phyloP scores from a whole-genome alignment of 139 green algal genomes.

The Gonium pectorale region DNA sequence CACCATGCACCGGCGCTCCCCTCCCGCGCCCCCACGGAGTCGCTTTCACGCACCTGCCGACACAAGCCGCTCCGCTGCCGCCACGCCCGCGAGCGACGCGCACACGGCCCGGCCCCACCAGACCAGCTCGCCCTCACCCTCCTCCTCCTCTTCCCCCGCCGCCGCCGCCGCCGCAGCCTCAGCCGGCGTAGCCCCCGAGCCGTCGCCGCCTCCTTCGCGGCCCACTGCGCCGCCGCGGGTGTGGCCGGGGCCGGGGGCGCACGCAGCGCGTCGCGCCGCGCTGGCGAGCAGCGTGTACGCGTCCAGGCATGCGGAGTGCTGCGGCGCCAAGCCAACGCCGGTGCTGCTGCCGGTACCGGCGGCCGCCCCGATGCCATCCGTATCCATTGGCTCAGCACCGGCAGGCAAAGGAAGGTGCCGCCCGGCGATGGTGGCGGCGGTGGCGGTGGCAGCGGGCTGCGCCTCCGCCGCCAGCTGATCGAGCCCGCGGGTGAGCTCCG shows the following conservation, averaged over 20 bases:
- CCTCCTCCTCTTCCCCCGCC: neutral
- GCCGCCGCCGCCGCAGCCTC: neutral
- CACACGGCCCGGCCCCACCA: slow-evolving; percentile 12
- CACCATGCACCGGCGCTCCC: too few relatives aligned
- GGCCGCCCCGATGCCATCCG: neutral
- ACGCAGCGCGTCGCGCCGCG: neutral
- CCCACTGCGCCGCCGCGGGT: neutral
- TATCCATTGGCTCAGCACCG: too few relatives aligned
- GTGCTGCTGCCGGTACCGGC: neutral
- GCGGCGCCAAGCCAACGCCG: neutral
- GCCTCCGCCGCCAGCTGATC: neutral
- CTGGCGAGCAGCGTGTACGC: slow-evolving; percentile 6
- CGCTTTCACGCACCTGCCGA: slow-evolving; percentile 37
- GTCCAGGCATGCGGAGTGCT: slow-evolving; percentile 27
- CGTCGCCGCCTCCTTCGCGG: neutral
- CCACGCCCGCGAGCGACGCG: slow-evolving; percentile 12
- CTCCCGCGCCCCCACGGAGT: too few relatives aligned
- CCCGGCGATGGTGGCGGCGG: too few relatives aligned
- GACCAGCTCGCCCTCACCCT: neutral
- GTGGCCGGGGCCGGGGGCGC: neutral
- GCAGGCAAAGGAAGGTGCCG: too few relatives aligned
- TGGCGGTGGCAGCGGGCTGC: too few relatives aligned
- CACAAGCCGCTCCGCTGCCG: slow-evolving; percentile 32
- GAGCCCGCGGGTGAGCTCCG: neutral
- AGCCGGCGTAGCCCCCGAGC: neutral